Base-by-base conservation (phyloP, 139 green algal species). In the Diplosphaera chodatii region DNA sequence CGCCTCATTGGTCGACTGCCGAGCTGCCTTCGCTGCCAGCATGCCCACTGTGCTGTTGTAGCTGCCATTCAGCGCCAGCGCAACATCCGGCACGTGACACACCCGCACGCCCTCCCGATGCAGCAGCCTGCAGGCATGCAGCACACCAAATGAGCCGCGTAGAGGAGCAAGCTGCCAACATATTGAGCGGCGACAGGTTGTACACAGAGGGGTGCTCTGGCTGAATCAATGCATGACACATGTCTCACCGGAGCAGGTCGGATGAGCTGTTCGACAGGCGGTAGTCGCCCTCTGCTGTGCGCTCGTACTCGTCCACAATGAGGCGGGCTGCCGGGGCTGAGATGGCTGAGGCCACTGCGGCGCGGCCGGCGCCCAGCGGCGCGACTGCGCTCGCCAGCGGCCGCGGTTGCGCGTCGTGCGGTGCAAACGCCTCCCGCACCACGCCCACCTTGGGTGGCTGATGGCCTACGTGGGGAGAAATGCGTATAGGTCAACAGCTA, bases 1-100 rank as follows among this genome's bases (percentile, higher is more conserved):
- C 30, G 77, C 72, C 70, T 87, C 76, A 72, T 96, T 96, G 55
- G 86, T 91, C 59, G 74, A 89, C 80, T 96, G 91, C 3, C 75
- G 59, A 5, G 82, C 66, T 22, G 74, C 71, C 37, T 69, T 33
- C 27, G 28, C 25, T 1, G 55, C 55, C 21, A 67, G 40, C n/a
- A 68, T 27, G 0, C 33, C n/a, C 1, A 66, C 32, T 23, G 10
- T 31, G 63, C 72, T 74, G 32, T 74, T 75, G 23, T 66, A 29
- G 30, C 55, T 68, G 37, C 37, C 37, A 48, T 48, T 48, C 8
- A 48, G 37, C 27, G 63, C 32, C 75, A 8, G 69, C 72, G 25
- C 28, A 8, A 84, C 72, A 63, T 84, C 70, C 1, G 78, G 70
- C 25, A 85, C 76, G 25, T 77, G 71, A 40, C 34, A 40, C 8